Percentiles rank a stretch among this genome's conserved stretches.
Conservation (phyloP, 768 basidiomycete species). For the Xerocomus potaroensis region DNA sequence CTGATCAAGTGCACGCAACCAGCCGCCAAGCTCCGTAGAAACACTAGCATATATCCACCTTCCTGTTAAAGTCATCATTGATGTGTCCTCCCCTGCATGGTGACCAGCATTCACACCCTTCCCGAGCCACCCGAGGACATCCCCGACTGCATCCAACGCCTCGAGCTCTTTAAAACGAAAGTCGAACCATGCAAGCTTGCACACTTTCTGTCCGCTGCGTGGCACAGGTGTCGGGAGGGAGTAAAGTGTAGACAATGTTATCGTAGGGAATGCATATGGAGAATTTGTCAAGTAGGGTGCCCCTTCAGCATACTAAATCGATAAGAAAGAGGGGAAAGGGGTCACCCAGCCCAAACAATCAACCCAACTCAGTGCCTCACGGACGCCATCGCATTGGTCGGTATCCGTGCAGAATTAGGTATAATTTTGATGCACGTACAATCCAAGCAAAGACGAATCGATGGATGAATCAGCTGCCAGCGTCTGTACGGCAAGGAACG, state of each 20-base stretch:
- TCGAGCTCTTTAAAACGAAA: constrained; percentile 50
- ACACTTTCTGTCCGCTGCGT: constrained; percentile 73
- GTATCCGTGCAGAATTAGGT: constrained; percentile 75
- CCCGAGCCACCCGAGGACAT: constrained; percentile 54
- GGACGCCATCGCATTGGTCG: constrained; percentile 65
- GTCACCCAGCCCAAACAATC: constrained; percentile 66
- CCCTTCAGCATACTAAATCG: not conserved
- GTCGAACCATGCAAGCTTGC: constrained; percentile 86
- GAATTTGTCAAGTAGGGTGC: constrained; percentile 45
- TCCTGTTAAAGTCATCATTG: constrained; percentile 22
- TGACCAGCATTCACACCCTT: constrained; percentile 20
- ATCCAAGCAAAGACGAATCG: constrained; percentile 81
- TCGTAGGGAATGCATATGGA: constrained; percentile 82
- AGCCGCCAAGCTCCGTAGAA: constrained; percentile 53
- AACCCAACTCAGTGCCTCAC: constrained; percentile 73
- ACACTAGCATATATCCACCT: constrained; percentile 53
- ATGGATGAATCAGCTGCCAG: constrained; percentile 85
- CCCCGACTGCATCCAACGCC: constrained; percentile 55
- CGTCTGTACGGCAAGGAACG: constrained; percentile 36
- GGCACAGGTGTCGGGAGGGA: constrained; percentile 83
- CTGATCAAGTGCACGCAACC: constrained; percentile 48
- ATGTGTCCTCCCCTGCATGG: constrained; percentile 2
- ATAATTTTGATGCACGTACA: constrained; percentile 95
- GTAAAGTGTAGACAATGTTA: constrained; percentile 78
- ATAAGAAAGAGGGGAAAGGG: not conserved